Conservation (phyloP, 2,329 filamentous ascomycete genomes). For the Cladobotryum protrusum region DNA sequence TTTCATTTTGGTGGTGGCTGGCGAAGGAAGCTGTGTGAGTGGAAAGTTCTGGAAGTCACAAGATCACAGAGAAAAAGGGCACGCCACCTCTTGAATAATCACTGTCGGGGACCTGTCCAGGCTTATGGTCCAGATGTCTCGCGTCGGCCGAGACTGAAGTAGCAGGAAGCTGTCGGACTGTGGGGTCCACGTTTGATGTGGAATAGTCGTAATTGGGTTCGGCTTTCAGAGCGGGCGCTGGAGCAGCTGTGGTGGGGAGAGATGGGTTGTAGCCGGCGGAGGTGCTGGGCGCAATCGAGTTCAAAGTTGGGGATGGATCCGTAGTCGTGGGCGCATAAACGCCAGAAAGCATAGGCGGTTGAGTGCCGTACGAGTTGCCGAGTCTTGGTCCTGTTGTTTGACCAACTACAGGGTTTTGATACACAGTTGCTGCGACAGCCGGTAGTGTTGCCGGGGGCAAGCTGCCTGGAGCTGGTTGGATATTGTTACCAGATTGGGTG, state of each 20-base stretch:
- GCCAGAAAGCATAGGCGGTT: constrained; percentile 38
- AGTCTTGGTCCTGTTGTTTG: constrained; percentile 21
- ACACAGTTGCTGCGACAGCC: constrained; percentile 19
- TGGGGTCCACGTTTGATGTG: constrained; percentile 56
- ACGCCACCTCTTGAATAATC: constrained; percentile 45
- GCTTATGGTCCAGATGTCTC: constrained; percentile 23
- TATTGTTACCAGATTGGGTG: constrained; percentile 63
- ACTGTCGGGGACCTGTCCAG: constrained; percentile 19
- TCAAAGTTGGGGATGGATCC: constrained; percentile 24
- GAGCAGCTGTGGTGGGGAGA: constrained; percentile 14
- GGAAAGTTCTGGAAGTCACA: constrained; percentile 6
- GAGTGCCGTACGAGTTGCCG: constrained; percentile 39
- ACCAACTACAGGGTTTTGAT: constrained; percentile 15
- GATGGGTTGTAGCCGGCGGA: constrained; percentile 29
- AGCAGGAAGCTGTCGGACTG: constrained; percentile 43
- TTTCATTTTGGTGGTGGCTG: constrained; percentile 48
- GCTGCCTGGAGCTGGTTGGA: constrained; percentile 26
- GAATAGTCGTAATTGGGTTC: constrained; percentile 48
- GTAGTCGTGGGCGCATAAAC: constrained; percentile 34
- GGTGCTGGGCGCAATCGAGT: constrained; percentile 18
- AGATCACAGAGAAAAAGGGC: constrained; percentile 21
- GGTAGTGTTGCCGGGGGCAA: constrained; percentile 31
- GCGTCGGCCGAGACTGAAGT: constrained; percentile 18
- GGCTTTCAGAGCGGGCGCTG: constrained; percentile 29
- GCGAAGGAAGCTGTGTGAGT: constrained; percentile 22